Evolutionary conservation across 2,329 filamentous ascomycete genomes (phyloP).

Genomic region (Xylariaceae sp.): DNA sequence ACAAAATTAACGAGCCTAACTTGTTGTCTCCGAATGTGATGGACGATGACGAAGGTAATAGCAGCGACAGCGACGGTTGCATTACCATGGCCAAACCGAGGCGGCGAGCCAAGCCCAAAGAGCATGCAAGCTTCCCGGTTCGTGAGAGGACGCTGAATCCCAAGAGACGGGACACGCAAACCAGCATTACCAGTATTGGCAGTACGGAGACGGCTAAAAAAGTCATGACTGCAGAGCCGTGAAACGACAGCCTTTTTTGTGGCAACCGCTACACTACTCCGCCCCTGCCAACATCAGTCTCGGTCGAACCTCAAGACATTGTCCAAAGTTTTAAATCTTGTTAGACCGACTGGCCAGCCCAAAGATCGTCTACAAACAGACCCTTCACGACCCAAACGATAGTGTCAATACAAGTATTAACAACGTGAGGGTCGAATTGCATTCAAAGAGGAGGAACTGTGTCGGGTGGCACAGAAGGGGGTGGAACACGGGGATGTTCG

Average conservation of each 20-base stretch:
- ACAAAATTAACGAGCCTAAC: slow-evolving; percentile 17
- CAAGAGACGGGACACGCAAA: slow-evolving; percentile 53
- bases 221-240: slow-evolving; percentile 36
- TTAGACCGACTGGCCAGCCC: background rate
- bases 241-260: background rate
- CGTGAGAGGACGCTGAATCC: slow-evolving; percentile 33
- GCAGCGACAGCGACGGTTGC: slow-evolving; percentile 51
- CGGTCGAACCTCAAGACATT: background rate
- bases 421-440: background rate
- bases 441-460: background rate
- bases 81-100: slow-evolving; percentile 49
- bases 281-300: background rate
- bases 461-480: slow-evolving; percentile 1
- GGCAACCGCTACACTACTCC: background rate
- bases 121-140: slow-evolving; percentile 28
- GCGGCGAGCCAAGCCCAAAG: slow-evolving; percentile 36
- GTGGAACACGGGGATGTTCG: slow-evolving; percentile 1
- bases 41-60: slow-evolving; percentile 45
- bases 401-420: background rate
- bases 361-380: background rate
- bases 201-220: slow-evolving; percentile 62
- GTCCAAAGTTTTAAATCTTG: background rate
- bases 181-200: slow-evolving; percentile 53
- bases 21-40: slow-evolving; percentile 22
- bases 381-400: background rate